Evolutionary conservation across 768 basidiomycete species (phyloP).

Genomic region (Boletus rex-veris): DNA sequence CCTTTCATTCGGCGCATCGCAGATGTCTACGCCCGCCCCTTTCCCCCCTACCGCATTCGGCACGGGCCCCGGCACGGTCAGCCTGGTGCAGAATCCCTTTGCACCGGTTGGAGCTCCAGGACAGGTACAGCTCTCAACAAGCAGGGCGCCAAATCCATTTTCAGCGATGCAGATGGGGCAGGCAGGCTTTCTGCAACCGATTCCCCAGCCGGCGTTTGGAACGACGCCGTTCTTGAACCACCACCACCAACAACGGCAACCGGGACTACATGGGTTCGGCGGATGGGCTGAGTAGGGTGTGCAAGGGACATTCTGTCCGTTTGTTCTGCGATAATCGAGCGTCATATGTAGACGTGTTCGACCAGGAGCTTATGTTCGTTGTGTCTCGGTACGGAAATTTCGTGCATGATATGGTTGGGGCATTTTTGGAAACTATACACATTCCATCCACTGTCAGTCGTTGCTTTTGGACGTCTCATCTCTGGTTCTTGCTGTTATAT

Average conservation of each 20-base stretch:
- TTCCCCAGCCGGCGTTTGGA: slow-evolving; percentile 29
- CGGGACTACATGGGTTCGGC: slow-evolving; percentile 11
- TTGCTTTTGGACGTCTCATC: not conserved
- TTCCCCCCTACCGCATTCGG: slow-evolving; percentile 9
- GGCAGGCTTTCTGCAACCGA: slow-evolving; percentile 18
- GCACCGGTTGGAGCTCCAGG: not conserved
- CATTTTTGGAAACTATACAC: not conserved
- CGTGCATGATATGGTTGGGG: too few relatives aligned
- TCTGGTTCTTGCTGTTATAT: not conserved
- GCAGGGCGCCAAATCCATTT: slow-evolving; percentile 15
- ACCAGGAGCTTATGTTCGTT: not conserved
- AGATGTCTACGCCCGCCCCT: not conserved
- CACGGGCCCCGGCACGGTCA: not conserved
- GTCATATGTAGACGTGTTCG: not conserved
- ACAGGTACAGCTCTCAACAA: slow-evolving; percentile 25
- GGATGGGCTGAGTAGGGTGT: slow-evolving; percentile 19
- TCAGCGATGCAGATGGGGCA: slow-evolving; percentile 14
- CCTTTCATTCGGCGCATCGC: not conserved
- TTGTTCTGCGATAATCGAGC: not conserved
- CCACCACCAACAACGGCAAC: slow-evolving; percentile 29
- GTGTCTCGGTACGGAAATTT: not conserved
- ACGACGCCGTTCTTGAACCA: slow-evolving; percentile 14
- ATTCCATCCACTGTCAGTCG: not conserved
- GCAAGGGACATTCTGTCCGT: slow-evolving; percentile 17
- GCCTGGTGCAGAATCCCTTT: slow-evolving; percentile 24